phyloP scores from a whole-genome alignment of 2,329 filamentous ascomycete genomes.

The Talaromyces verruculosus region DNA sequence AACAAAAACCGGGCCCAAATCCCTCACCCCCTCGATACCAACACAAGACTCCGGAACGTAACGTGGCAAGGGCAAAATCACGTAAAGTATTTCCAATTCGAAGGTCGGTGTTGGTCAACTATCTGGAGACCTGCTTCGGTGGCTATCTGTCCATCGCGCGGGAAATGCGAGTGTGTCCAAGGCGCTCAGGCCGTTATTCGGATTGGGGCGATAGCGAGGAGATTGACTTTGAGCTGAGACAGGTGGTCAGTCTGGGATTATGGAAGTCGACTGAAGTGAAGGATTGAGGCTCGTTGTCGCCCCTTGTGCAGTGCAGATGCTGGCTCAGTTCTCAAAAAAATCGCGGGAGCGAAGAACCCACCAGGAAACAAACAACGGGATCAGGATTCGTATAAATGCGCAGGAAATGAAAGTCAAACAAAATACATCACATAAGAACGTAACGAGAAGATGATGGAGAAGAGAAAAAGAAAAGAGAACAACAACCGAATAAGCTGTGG shows the following conservation, averaged over 20 bases:
- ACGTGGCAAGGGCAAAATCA: constrained; percentile 11
- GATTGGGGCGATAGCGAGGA: not conserved
- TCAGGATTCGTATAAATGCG: not conserved
- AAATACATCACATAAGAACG: constrained; percentile 1
- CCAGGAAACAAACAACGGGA: constrained; percentile 2
- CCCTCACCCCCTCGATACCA: constrained; percentile 4
- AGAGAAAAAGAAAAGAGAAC: not conserved
- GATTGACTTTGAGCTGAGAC: not conserved
- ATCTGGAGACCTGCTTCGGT: constrained; percentile 37
- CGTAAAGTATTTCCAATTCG: not conserved
- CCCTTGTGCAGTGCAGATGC: not conserved
- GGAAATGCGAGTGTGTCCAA: constrained; percentile 25
- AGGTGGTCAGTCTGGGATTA: not conserved
- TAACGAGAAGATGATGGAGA: not conserved
- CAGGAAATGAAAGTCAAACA: not conserved
- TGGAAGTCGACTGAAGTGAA: not conserved
- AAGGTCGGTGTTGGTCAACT: constrained; percentile 32
- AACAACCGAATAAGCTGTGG: constrained; percentile 7
- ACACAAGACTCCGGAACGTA: not conserved
- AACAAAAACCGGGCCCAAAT: not conserved
- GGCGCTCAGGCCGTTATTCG: constrained; percentile 15
- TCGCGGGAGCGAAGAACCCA: constrained; percentile 8
- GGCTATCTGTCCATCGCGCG: constrained; percentile 43
- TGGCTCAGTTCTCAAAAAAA: constrained; percentile 8
- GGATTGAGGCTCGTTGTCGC: not conserved